phyloP scores from a whole-genome alignment of 2,329 filamentous ascomycete species.

The Fusarium hainanense region DNA sequence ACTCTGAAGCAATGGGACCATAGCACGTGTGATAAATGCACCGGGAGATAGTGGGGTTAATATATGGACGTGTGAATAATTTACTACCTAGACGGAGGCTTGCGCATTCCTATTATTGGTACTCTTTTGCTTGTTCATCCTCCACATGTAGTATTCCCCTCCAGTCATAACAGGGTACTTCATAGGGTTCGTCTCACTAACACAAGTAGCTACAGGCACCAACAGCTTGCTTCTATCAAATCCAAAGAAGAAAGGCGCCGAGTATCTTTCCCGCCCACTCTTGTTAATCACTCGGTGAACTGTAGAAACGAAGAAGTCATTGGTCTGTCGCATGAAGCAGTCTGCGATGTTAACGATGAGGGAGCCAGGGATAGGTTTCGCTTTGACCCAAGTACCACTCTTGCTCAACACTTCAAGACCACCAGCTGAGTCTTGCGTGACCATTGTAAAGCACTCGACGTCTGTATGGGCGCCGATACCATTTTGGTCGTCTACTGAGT shows the following conservation, averaged over 20 bases:
- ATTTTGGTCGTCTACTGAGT: slow-evolving; percentile 37
- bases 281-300: slow-evolving; percentile 61
- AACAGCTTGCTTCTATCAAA: slow-evolving; percentile 47
- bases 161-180: slow-evolving; percentile 51
- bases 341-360: slow-evolving; percentile 66
- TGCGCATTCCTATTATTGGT: not conserved
- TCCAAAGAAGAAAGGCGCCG: slow-evolving; percentile 61
- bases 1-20: no score
- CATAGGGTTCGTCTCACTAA: slow-evolving; percentile 47
- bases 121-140: slow-evolving; percentile 46
- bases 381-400: slow-evolving; percentile 56
- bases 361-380: slow-evolving; percentile 54
- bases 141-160: slow-evolving; percentile 49
- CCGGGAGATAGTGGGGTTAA: no score
- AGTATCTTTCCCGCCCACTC: slow-evolving; percentile 54
- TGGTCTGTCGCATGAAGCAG: slow-evolving; percentile 63
- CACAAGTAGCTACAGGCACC: slow-evolving; percentile 49
- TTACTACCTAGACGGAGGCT: not conserved
- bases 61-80: not conserved
- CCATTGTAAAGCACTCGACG: slow-evolving; percentile 60
- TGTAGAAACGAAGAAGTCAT: slow-evolving; percentile 60
- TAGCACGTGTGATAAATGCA: no score
- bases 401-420: slow-evolving; percentile 60
- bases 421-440: slow-evolving; percentile 57
- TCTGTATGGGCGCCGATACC: slow-evolving; percentile 61